Percentiles rank a stretch among this genome's conserved stretches.
Conservation (phyloP, 305 asterid species). For the Rubia tinctorum region DNA sequence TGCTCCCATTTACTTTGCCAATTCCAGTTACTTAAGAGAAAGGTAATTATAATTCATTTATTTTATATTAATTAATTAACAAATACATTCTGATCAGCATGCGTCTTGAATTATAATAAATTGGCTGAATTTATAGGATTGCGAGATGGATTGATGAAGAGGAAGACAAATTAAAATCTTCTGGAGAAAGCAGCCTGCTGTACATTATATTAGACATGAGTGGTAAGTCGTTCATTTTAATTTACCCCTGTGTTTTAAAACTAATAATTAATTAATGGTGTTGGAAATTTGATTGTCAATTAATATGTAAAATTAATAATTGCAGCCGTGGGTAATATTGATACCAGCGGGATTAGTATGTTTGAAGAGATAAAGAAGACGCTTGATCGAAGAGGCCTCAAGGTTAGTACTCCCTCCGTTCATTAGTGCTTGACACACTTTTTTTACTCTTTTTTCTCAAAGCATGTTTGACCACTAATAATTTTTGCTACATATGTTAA, state of each 20-base stretch:
- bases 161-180: slow-evolving; percentile 60
- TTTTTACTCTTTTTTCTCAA: no score
- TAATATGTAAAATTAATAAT: background rate
- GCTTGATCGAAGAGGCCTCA: slow-evolving; percentile 66
- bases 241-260: no score
- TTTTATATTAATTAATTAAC: background rate
- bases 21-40: slow-evolving; percentile 82
- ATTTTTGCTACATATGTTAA: no score
- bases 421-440: no score
- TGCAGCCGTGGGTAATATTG: slow-evolving; percentile 97
- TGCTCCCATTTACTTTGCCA: slow-evolving; percentile 88
- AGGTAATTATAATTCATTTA: slow-evolving; percentile 34
- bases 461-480: no score
- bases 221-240: slow-evolving; percentile 35
- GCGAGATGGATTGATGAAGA: slow-evolving; percentile 92
- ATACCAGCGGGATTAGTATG: slow-evolving; percentile 96
- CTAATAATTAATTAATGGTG: background rate
- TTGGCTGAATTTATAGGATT: slow-evolving; percentile 35
- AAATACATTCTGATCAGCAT: background rate
- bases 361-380: slow-evolving; percentile 74
- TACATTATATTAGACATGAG: slow-evolving; percentile 76
- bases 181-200: slow-evolving; percentile 51
- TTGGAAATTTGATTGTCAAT: background rate
- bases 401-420: no score
- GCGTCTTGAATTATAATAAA: background rate